Evolutionary conservation across 1,139 yeast genomes (phyloP), one percentile per base, ranked within the genome.

Genomic region (Suhomyces chickasaworum): DNA sequence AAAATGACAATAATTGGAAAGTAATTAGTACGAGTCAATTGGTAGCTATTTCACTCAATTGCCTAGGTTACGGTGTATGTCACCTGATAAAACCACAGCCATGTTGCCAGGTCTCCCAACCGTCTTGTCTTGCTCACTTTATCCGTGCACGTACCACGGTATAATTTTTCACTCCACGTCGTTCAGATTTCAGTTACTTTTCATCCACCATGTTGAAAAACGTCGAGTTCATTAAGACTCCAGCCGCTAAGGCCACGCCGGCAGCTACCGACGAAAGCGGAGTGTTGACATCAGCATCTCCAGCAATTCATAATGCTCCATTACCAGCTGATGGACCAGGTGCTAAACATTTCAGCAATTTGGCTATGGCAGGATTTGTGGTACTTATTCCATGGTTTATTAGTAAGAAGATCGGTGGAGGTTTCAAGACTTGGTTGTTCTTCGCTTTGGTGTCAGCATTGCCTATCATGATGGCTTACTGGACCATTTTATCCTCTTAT

Each of bases 291-390:
- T 80, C 87, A 37, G 81, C 70, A 41, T 68, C 76, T 43, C 95
- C 96, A 30, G 72, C 95, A 10, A 89, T 89, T 63, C 80, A 85
- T 58, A 89, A 89, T 64, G 96, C 95, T 9, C 91, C 91, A 20
- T 74, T 89, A 54, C 90, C 96, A 32, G 97, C 96, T 7, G 97
- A 89, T 65, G 97, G 97, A 37, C 89, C 96, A 6, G 91, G 96
- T 22, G 76, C 90, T 36, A 83, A 81, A 60, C 80, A 84, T 57
- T 89, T 90, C 69, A 80, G 81, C 66, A 90, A 89, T 68, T 59
- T 63, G 54, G 65, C 80, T n/a, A 63, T 89, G 53, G 48, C 77
- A 22, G 72, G 75, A 1, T 63, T 85, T 39, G 58, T 86, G 51
- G 60, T 75, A n/a, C 76, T 79, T 37, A 67, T 87, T 43, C 97